Evolutionary conservation across 441 rosid species (phyloP), one percentile per base, ranked within the genome.

Genomic region (Populus trichocarpa): DNA sequence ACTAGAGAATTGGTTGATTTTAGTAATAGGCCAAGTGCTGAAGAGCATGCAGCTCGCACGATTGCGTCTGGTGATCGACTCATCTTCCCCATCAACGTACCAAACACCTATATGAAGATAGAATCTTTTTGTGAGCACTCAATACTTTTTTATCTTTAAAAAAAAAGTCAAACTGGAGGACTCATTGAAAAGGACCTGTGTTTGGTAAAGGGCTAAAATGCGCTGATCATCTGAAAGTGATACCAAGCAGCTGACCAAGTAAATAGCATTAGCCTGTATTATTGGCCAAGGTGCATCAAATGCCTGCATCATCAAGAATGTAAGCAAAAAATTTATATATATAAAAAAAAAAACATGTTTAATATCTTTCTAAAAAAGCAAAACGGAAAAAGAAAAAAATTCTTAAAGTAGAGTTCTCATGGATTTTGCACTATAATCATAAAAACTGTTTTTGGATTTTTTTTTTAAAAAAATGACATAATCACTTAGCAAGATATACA

Each of bases 211-310:
- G 57, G 96, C 84, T 76, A 93, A 84, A 73, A 89, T 83, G 77
- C 85, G 93, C 22, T 89, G 98, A 85, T 94, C 98, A 75, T 93
- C 98, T 75, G 92, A 90, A 67, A 96, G 85, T 70, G 98, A 89
- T 64, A 96, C 86, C 72, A 94, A 81, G 89, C 95, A 89, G 88
- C 97, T 86, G 77, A 96, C 90, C 74, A 96, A 87, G 85, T 93
- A 90, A 75, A 96, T 87, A 28, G 99, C 98, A 86, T 96, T 94
- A 25, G 98, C 99, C 85, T 96, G 98, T 83, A 96, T 87, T 77
- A 90, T 84, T 18, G 99, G 92, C 98, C 97, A 94, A 20, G 95
- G 94, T n/a, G 99, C 97, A 79, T 96, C 98, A 77, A 93, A 92
- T 75, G 96, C 97, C 98, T 96, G 94, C 86, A 83, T 57, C 74